Evolutionary conservation across 176 grass and related monocot species (phyloP).

Genomic region (Lolium rigidum): DNA sequence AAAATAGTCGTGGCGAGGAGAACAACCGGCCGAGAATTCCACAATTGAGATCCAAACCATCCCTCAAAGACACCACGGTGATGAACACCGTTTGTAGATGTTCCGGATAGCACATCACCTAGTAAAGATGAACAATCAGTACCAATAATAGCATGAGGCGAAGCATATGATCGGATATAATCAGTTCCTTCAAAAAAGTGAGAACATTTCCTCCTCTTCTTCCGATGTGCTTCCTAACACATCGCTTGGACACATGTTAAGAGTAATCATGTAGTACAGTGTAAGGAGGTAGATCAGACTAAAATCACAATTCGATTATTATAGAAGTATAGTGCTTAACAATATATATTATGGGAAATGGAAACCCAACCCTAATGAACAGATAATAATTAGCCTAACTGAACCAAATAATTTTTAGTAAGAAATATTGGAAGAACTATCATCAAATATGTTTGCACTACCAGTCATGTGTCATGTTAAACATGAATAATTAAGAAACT

Average conservation of each 20-base stretch:
- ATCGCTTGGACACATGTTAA: not conserved
- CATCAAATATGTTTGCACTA: too few relatives aligned
- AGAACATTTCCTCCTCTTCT: not conserved
- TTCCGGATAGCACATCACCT: conserved; percentile 97
- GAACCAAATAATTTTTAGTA: not conserved
- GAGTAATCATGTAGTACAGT: too few relatives aligned
- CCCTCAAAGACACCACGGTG: conserved; percentile 84
- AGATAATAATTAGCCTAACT: too few relatives aligned
- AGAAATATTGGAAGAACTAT: too few relatives aligned
- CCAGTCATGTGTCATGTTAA: too few relatives aligned
- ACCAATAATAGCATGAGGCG: not conserved
- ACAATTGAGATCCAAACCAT: conserved; percentile 86
- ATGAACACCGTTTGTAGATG: conserved; percentile 76
- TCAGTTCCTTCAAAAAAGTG: not conserved
- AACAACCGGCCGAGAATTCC: conserved; percentile 73
- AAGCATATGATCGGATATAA: conserved; percentile 3
- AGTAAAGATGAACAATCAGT: not conserved
- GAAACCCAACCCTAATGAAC: too few relatives aligned
- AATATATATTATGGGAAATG: too few relatives aligned
- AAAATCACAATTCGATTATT: too few relatives aligned
- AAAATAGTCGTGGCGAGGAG: conserved; percentile 73
- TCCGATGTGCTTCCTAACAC: not conserved
- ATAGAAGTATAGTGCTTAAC: too few relatives aligned
- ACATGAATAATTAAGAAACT: too few relatives aligned
- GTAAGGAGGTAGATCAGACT: too few relatives aligned